Evolutionary conservation across 2,329 filamentous ascomycete species (phyloP).

Genomic region (Tolypocladium amazonense): DNA sequence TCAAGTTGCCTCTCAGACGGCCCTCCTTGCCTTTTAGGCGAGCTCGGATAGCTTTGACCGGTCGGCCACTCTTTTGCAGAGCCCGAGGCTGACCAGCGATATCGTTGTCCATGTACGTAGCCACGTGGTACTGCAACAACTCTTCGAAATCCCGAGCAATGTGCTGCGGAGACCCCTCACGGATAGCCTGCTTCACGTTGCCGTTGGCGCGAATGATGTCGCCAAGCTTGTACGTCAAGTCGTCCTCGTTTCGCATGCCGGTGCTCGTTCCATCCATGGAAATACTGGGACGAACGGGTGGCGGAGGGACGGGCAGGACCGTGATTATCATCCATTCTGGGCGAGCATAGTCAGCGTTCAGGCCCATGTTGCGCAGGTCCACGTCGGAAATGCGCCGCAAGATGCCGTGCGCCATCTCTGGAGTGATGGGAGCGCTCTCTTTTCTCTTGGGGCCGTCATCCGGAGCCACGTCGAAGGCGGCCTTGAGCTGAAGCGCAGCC

Average conservation of each 20-base stretch:
- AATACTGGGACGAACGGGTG: conserved; percentile 91
- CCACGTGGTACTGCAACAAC: conserved; percentile 92
- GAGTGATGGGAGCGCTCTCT: conserved; percentile 74
- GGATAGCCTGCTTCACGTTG: conserved; percentile 83
- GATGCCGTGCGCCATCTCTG: conserved; percentile 75
- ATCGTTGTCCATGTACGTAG: conserved; percentile 99
- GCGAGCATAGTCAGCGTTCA: conserved; percentile 89
- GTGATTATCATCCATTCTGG: conserved; percentile 98
- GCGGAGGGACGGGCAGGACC: conserved; percentile 88
- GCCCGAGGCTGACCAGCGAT: conserved; percentile 92
- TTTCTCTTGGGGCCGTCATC: conserved; percentile 65
- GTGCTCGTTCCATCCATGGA: conserved; percentile 91
- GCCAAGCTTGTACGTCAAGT: conserved; percentile 97
- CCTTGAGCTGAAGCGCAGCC: conserved; percentile 74
- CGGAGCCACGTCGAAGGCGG: conserved; percentile 49
- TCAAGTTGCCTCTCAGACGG: conserved; percentile 93
- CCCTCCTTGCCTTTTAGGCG: conserved; percentile 99
- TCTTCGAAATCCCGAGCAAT: conserved; percentile 85
- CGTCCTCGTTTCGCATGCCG: conserved; percentile 91
- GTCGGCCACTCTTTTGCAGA: conserved; percentile 91
- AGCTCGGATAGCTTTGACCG: conserved; percentile 91
- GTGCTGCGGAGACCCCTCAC: conserved; percentile 85
- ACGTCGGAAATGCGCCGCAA: conserved; percentile 75
- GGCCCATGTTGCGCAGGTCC: conserved; percentile 75
- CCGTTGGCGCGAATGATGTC: conserved; percentile 97